These are phyloP conservation scores for Antarctomyces pellizariae DNA, from an alignment of 495 filamentous ascomycete species.

Conservation along the genomic window DNA sequence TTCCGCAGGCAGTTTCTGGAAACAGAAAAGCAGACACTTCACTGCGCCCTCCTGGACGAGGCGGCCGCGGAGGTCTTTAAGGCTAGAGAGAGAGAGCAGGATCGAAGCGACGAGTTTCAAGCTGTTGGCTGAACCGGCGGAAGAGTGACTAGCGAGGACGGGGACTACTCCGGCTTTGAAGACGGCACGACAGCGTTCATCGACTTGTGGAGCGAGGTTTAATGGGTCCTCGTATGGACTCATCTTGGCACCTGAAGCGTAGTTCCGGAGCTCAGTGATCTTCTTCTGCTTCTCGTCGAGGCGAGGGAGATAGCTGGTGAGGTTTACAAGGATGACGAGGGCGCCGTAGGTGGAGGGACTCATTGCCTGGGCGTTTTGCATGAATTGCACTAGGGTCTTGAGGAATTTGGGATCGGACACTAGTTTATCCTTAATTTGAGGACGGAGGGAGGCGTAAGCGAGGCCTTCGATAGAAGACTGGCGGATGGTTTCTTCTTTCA, in stretches of 20 bases:
- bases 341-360: slow-evolving; percentile 63
- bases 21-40: slow-evolving; percentile 52
- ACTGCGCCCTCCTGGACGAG: slow-evolving; percentile 82
- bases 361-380: slow-evolving; percentile 34
- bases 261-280: slow-evolving; percentile 73
- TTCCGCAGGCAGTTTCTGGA: slow-evolving; percentile 29
- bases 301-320: slow-evolving; percentile 59
- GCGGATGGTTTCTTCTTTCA: slow-evolving; percentile 24
- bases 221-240: slow-evolving; percentile 36
- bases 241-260: slow-evolving; percentile 58
- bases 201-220: slow-evolving; percentile 50
- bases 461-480: slow-evolving; percentile 73
- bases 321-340: slow-evolving; percentile 58
- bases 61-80: slow-evolving; percentile 42
- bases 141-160: slow-evolving; percentile 44
- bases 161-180: slow-evolving; percentile 55
- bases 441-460: slow-evolving; percentile 67
- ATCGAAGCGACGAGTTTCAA: slow-evolving; percentile 49
- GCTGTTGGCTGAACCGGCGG: slow-evolving; percentile 37
- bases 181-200: slow-evolving; percentile 48
- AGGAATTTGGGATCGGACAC: slow-evolving; percentile 41
- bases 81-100: slow-evolving; percentile 48
- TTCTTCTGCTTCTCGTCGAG: slow-evolving; percentile 80
- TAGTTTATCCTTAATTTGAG: slow-evolving; percentile 61
- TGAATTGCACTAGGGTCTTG: slow-evolving; percentile 33